Evolutionary conservation across 257 asterid species (phyloP).

Genomic region (Mentha longifolia): DNA sequence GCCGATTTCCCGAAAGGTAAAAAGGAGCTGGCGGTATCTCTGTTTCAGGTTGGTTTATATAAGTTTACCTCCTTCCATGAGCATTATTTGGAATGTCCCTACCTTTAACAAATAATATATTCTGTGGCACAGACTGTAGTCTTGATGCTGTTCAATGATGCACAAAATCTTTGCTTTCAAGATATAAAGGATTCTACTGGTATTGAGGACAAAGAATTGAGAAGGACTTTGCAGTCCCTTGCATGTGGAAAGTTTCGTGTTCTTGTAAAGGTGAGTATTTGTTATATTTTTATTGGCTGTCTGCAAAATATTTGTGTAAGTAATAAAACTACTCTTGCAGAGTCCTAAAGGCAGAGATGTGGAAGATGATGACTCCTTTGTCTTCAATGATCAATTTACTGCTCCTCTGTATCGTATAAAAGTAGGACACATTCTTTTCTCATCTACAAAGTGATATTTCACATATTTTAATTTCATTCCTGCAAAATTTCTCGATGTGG

Average conservation of each 20-base stretch:
- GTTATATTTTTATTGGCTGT: slow-evolving; percentile 10
- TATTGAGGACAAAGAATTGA: slow-evolving; percentile 92
- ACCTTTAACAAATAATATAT: slow-evolving; percentile 16
- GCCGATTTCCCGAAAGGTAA: slow-evolving; percentile 86
- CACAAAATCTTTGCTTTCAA: slow-evolving; percentile 82
- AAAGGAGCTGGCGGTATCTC: slow-evolving; percentile 98
- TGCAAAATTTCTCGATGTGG: background rate
- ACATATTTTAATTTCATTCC: background rate
- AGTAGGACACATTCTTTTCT: slow-evolving; percentile 41
- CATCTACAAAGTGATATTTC: slow-evolving; percentile 11
- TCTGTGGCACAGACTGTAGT: slow-evolving; percentile 73
- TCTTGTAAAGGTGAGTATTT: slow-evolving; percentile 72
- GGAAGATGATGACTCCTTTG: slow-evolving; percentile 72
- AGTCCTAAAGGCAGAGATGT: slow-evolving; percentile 62
- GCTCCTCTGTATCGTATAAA: slow-evolving; percentile 84
- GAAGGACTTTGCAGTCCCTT: slow-evolving; percentile 93
- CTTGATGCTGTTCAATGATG: slow-evolving; percentile 93
- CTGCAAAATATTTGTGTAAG: slow-evolving; percentile 1
- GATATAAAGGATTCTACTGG: slow-evolving; percentile 90
- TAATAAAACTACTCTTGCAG: slow-evolving; percentile 39
- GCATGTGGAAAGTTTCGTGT: slow-evolving; percentile 98
- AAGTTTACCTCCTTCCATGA: background rate
- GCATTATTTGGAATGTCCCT: background rate
- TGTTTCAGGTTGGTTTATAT: slow-evolving; percentile 77
- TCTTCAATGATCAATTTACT: slow-evolving; percentile 77